phyloP scores from a whole-genome alignment of 768 basidiomycete species.

The Mrakia blollopis region DNA sequence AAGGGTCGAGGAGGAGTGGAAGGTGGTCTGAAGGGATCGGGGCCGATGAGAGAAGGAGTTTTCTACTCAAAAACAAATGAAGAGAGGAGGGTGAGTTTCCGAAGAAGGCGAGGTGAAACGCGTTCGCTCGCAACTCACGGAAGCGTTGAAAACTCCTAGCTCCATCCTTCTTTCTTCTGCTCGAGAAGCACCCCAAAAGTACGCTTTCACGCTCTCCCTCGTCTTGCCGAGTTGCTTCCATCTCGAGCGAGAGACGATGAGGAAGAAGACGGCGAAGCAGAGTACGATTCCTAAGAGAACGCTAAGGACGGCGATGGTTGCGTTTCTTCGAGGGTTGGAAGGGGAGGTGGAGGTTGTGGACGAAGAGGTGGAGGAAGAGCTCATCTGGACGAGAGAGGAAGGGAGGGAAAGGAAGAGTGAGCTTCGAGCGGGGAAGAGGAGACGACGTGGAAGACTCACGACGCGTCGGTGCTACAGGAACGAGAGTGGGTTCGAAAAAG shows the following conservation, averaged over 20 bases:
- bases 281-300: neutral
- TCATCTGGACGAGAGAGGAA: too few species aligned
- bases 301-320: too few species aligned
- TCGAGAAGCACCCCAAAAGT: neutral
- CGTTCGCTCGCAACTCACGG: neutral
- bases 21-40: neutral
- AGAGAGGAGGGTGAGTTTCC: neutral
- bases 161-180: neutral
- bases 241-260: neutral
- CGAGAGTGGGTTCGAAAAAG: too few species aligned
- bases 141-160: neutral
- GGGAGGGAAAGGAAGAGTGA: too few species aligned
- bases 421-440: too few species aligned
- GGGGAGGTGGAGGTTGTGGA: too few species aligned
- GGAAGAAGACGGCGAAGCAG: neutral
- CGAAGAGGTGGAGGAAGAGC: too few species aligned
- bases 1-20: neutral
- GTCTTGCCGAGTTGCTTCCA: neutral
- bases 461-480: too few species aligned
- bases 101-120: too few species aligned
- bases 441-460: too few species aligned
- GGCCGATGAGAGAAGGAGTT: neutral
- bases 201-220: neutral
- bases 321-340: too few species aligned
- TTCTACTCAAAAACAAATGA: neutral